phyloP scores from a whole-genome alignment of 495 filamentous ascomycete genomes.

The Penicillium cataractarum region DNA sequence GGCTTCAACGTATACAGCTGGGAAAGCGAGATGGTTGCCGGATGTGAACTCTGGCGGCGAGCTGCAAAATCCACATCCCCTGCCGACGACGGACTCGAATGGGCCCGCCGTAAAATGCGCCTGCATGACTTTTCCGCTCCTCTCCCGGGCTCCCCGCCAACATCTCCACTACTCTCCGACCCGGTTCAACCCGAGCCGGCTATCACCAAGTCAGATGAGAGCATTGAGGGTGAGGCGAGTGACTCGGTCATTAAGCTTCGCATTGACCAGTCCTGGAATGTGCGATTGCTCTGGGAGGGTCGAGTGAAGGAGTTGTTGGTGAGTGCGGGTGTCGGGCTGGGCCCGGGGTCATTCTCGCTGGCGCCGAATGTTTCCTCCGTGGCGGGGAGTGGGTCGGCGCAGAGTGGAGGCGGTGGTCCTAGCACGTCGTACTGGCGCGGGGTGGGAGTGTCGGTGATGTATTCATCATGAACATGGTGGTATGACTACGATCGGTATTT shows the following conservation, averaged over 20 bases:
- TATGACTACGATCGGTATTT: neutral
- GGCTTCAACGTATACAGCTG: conserved; percentile 99
- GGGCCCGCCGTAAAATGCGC: conserved; percentile 49
- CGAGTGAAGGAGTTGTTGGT: conserved; percentile 90
- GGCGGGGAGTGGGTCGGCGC: conserved; percentile 43
- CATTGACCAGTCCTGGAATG: conserved; percentile 79
- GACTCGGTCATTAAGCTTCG: conserved; percentile 89
- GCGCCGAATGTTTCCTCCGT: conserved; percentile 33
- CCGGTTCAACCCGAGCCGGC: conserved; percentile 29
- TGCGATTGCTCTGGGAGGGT: conserved; percentile 92
- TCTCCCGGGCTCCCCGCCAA: conserved; percentile 24
- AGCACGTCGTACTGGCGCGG: conserved; percentile 61
- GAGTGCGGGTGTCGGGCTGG: conserved; percentile 79
- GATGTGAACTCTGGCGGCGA: conserved; percentile 83
- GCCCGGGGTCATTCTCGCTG: conserved; percentile 49
- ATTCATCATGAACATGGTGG: conserved; percentile 71
- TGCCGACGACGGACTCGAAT: conserved; percentile 47
- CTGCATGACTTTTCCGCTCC: conserved; percentile 33
- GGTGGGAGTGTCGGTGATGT: conserved; percentile 86
- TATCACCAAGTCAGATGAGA: conserved; percentile 16
- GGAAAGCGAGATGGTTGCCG: conserved; percentile 89
- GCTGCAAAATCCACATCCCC: conserved; percentile 43
- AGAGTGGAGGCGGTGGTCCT: conserved; percentile 67
- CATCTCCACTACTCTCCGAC: conserved; percentile 27
- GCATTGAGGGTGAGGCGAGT: conserved; percentile 61